A percentile compares a stretch with the other conserved stretches of the same genome.
phyloP scores from a whole-genome alignment of 768 basidiomycete species.

The Termitomyces sp. region DNA sequence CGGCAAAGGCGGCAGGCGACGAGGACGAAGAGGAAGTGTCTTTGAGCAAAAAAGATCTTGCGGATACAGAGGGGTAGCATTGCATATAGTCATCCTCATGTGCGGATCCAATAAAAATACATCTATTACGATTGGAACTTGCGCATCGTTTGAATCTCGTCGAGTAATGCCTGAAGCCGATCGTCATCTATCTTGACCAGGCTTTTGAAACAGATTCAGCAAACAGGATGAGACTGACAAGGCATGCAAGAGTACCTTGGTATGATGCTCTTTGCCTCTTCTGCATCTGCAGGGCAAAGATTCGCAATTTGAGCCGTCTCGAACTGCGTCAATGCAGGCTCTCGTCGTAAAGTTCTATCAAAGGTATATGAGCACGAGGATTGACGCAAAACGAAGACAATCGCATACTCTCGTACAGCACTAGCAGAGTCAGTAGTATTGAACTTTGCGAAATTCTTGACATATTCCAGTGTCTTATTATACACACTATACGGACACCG shows the following conservation, averaged over 20 bases:
- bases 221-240: neutral
- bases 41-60: slow-evolving; percentile 39
- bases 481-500: slow-evolving; percentile 58
- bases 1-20: slow-evolving; percentile 26
- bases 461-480: slow-evolving; percentile 90
- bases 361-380: neutral
- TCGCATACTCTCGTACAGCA: slow-evolving; percentile 82
- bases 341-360: slow-evolving; percentile 69
- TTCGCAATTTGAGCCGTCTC: slow-evolving; percentile 94
- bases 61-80: slow-evolving; percentile 50
- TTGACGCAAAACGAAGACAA: neutral
- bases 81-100: neutral
- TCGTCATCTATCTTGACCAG: slow-evolving; percentile 89
- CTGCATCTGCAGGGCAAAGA: slow-evolving; percentile 80
- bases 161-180: slow-evolving; percentile 71
- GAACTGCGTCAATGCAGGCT: slow-evolving; percentile 80
- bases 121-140: slow-evolving; percentile 73
- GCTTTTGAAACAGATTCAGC: slow-evolving; percentile 32
- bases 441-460: slow-evolving; percentile 89
- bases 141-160: slow-evolving; percentile 87
- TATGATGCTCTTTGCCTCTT: slow-evolving; percentile 89
- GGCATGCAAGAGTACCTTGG: slow-evolving; percentile 61
- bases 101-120: neutral
- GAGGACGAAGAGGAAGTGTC: slow-evolving; percentile 33
- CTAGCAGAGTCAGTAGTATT: slow-evolving; percentile 80